Conservation (phyloP, 805 yeast genomes). For the Cyberlindnera sargentensis region DNA sequence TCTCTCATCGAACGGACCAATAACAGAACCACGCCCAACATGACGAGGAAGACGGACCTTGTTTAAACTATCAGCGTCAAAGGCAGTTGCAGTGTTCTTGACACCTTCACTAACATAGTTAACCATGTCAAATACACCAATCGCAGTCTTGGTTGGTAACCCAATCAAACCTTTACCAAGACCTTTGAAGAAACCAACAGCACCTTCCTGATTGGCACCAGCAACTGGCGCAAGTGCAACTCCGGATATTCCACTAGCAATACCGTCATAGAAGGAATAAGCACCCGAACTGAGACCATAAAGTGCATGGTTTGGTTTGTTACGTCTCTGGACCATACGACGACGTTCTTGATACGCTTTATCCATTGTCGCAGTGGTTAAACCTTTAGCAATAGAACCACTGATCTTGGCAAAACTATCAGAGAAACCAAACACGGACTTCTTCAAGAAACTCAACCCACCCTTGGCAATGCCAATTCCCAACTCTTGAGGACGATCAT, state of each 20-base stretch:
- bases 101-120: constrained; percentile 92
- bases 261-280: constrained; percentile 76
- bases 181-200: constrained; percentile 89
- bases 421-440: constrained; percentile 89
- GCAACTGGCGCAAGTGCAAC: constrained; percentile 85
- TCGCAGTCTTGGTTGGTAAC: constrained; percentile 92
- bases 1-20: constrained; percentile 68
- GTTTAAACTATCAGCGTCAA: constrained; percentile 70
- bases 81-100: constrained; percentile 83
- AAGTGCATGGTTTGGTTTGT: constrained; percentile 76
- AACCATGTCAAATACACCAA: constrained; percentile 89
- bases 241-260: constrained; percentile 85
- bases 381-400: constrained; percentile 90
- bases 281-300: constrained; percentile 86
- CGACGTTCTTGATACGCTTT: constrained; percentile 76
- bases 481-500: constrained; percentile 91
- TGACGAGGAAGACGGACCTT: constrained; percentile 79
- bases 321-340: constrained; percentile 64
- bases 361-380: constrained; percentile 87
- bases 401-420: constrained; percentile 91
- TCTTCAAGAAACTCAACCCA: constrained; percentile 86
- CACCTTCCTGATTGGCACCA: constrained; percentile 86
- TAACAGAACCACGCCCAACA: constrained; percentile 60
- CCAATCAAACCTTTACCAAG: constrained; percentile 94
- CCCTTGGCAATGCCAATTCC: constrained; percentile 97